A percentile compares a stretch with the other conserved stretches of the same genome.
These are phyloP conservation scores for Phytophthora tubulina DNA, from an alignment of 352 stramenopile species.

Conservation along the genomic window DNA sequence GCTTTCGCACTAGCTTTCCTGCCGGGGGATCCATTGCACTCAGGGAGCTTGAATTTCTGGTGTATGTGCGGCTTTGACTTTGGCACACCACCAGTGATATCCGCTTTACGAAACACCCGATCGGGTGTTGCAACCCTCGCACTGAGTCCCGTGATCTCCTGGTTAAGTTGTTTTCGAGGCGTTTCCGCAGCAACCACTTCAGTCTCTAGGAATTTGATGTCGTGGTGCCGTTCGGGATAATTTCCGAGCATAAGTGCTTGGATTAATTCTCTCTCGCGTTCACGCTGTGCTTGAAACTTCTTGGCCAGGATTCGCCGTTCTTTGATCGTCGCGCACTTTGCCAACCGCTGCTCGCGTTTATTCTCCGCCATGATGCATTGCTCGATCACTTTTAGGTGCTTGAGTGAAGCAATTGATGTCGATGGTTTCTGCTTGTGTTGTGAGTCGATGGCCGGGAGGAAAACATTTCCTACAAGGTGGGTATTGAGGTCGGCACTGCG, in stretches of 20 bases:
- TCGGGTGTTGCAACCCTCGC: constrained; percentile 38
- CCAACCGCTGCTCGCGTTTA: constrained; percentile 66
- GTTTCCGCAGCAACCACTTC: constrained; percentile 13
- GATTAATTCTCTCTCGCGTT: constrained; percentile 65
- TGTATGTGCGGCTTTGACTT: constrained; percentile 52
- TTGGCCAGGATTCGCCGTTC: constrained; percentile 59
- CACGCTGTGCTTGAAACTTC: constrained; percentile 67
- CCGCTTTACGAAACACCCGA: constrained; percentile 53
- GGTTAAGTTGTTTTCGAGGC: constrained; percentile 24
- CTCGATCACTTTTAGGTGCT: constrained; percentile 78
- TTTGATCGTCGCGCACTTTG: constrained; percentile 56
- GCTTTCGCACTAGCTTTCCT: constrained; percentile 23
- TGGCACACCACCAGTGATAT: constrained; percentile 40
- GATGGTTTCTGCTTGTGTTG: constrained; percentile 24
- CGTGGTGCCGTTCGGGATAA: constrained; percentile 21
- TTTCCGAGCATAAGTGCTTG: constrained; percentile 65
- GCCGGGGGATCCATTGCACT: constrained; percentile 49
- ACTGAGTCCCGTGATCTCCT: constrained; percentile 40
- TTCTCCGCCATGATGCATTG: constrained; percentile 81
- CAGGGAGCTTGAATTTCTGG: constrained; percentile 50
- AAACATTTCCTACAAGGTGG: constrained; percentile 69
- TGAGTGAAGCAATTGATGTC: constrained; percentile 42
- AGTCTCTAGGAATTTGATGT: constrained; percentile 53
- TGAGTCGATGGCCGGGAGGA: constrained; percentile 61
- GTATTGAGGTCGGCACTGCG: constrained; percentile 52